These are phyloP conservation scores for Sporobolomyces pararoseus DNA, from an alignment of 768 basidiomycete genomes.

Conservation along the genomic window DNA sequence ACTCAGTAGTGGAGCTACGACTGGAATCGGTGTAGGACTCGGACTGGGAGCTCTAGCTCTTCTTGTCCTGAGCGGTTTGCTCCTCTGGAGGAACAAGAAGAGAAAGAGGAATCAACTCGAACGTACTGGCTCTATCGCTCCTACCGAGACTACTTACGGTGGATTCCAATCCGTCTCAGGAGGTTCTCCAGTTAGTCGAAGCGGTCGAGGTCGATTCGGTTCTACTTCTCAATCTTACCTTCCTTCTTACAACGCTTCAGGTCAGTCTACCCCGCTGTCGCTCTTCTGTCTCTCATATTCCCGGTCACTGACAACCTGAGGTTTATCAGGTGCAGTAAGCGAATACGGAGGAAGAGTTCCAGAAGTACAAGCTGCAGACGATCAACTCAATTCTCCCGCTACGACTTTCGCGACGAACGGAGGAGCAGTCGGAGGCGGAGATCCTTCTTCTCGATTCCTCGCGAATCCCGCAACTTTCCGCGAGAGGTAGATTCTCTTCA, in stretches of 20 bases:
- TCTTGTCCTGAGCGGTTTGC: not conserved
- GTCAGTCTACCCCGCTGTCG: too few species aligned
- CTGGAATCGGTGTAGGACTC: constrained; percentile 23
- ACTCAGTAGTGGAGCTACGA: not conserved
- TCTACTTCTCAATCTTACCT: not conserved
- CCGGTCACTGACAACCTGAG: not conserved
- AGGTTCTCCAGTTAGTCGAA: not conserved
- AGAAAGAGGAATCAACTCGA: not conserved
- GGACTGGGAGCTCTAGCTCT: constrained; percentile 13
- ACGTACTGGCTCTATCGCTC: not conserved
- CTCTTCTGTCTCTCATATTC: too few species aligned
- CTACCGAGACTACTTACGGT: not conserved
- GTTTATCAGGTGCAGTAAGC: not conserved
- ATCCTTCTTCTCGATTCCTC: too few species aligned
- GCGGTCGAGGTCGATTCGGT: not conserved
- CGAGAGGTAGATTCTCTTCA: not conserved
- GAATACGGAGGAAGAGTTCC: constrained; percentile 8
- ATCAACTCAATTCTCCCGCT: not conserved
- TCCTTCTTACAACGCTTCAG: not conserved
- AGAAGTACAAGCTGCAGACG: not conserved
- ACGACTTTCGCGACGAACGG: not conserved
- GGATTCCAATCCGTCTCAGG: constrained; percentile 1
- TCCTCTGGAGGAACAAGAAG: not conserved
- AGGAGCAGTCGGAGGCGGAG: too few species aligned
- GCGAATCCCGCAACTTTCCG: not conserved